Evolutionary conservation across 306 rosid species (phyloP).

Genomic region (Quercus suber): DNA sequence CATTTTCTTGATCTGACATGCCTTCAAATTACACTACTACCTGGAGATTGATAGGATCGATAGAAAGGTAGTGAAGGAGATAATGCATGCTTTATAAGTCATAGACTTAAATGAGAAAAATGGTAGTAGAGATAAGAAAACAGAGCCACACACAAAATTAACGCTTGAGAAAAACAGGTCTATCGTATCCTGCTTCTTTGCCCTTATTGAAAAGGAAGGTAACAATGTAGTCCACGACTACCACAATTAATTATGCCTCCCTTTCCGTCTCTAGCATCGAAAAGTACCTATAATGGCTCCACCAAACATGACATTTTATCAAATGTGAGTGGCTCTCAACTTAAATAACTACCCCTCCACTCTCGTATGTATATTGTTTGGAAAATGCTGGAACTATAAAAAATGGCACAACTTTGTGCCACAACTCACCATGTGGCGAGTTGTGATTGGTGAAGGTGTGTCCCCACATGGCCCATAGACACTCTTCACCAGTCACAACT

Average conservation of each 20-base stretch:
- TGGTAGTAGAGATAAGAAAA: conserved; percentile 79
- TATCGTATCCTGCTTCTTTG: conserved; percentile 49
- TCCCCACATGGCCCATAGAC: no score
- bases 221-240: conserved; percentile 69
- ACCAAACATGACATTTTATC: conserved; percentile 19
- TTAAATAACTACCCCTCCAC: no score
- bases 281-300: conserved; percentile 44
- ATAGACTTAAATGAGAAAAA: conserved; percentile 10
- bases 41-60: conserved; percentile 19
- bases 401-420: no score
- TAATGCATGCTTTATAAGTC: conserved; percentile 50
- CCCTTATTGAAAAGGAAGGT: conserved; percentile 56
- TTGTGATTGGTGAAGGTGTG: no score
- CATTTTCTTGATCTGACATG: conserved; percentile 68
- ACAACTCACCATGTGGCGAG: accelerated
- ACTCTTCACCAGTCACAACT: no score
- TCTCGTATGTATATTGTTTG: no score
- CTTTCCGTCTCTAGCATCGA: conserved; percentile 18
- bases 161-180: conserved; percentile 49
- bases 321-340: conserved; percentile 34
- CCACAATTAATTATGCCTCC: conserved; percentile 41
- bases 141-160: conserved; percentile 91
- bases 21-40: conserved; percentile 9
- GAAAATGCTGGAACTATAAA: no score
- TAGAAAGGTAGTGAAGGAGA: conserved; percentile 30